These are phyloP conservation scores for Xylaria longipes DNA, from an alignment of 495 filamentous ascomycete genomes.

Conservation along the genomic window DNA sequence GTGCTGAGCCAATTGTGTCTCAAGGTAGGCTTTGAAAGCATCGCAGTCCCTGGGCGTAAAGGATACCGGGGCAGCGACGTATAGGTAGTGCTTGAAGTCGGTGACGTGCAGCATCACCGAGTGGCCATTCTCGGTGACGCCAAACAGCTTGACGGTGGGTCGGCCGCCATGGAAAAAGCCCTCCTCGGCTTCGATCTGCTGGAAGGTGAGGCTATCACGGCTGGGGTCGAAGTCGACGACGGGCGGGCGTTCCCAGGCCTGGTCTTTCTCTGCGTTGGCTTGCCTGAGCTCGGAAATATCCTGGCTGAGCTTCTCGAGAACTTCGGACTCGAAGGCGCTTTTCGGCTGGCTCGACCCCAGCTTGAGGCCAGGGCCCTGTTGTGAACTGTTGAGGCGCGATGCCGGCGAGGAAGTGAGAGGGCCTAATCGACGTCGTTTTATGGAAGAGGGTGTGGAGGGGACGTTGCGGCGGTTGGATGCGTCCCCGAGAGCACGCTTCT, in stretches of 20 bases:
- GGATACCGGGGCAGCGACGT: conserved; percentile 82
- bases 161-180: conserved; percentile 75
- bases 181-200: conserved; percentile 95
- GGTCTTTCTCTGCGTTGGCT: conserved; percentile 88
- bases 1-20: conserved; percentile 70
- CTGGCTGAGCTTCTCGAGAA: conserved; percentile 92
- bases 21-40: conserved; percentile 76
- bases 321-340: conserved; percentile 91
- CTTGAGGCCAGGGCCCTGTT: conserved; percentile 64
- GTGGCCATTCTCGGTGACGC: conserved; percentile 94
- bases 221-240: conserved; percentile 74
- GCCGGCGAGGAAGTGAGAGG: conserved; percentile 57
- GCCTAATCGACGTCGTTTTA: conserved; percentile 83
- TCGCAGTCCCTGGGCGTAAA: conserved; percentile 81
- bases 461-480: conserved; percentile 57
- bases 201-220: conserved; percentile 79
- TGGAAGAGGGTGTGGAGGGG: conserved; percentile 43
- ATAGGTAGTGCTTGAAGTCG: conserved; percentile 95
- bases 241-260: conserved; percentile 86
- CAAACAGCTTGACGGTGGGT: conserved; percentile 85
- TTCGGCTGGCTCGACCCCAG: conserved; percentile 82
- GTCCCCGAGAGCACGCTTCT: conserved; percentile 61
- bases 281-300: conserved; percentile 84
- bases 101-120: conserved; percentile 95
- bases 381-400: conserved; percentile 62